These are phyloP conservation scores for Luffa aegyptiaca DNA, from an alignment of 306 rosid genomes.

Conservation along the genomic window DNA sequence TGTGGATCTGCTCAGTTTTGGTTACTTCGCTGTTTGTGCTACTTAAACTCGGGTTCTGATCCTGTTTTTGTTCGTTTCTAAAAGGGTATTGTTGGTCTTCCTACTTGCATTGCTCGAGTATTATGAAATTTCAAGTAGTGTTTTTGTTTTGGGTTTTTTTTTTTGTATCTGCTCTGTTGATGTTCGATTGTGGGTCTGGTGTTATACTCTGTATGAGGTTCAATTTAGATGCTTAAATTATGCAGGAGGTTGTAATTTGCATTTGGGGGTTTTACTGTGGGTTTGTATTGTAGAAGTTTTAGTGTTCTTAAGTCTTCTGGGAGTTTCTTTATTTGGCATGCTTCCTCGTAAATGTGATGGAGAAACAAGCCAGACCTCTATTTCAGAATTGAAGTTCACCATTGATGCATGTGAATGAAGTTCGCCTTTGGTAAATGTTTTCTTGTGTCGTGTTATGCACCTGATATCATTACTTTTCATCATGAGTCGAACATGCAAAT, in stretches of 20 bases:
- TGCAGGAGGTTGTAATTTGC: neutral
- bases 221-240: neutral
- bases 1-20: conserved; percentile 4
- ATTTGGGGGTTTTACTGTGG: neutral
- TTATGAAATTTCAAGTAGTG: neutral
- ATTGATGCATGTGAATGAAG: neutral
- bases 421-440: neutral
- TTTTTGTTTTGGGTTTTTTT: neutral
- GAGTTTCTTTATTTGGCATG: neutral
- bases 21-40: neutral
- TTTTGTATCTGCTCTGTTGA: neutral
- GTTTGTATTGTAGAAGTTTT: neutral
- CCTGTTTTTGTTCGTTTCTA: conserved; percentile 1
- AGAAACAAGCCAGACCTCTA: neutral
- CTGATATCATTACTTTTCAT: neutral
- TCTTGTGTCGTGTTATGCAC: neutral
- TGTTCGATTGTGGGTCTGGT: neutral
- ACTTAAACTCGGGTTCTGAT: neutral
- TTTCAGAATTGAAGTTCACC: neutral
- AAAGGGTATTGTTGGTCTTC: neutral
- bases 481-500: neutral
- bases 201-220: neutral
- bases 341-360: neutral
- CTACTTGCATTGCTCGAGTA: neutral
- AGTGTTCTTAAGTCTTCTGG: neutral